Percentiles rank a stretch among this genome's conserved stretches.
Conservation (phyloP, 495 filamentous ascomycete species). For the Xanthoparmelia taractica region DNA sequence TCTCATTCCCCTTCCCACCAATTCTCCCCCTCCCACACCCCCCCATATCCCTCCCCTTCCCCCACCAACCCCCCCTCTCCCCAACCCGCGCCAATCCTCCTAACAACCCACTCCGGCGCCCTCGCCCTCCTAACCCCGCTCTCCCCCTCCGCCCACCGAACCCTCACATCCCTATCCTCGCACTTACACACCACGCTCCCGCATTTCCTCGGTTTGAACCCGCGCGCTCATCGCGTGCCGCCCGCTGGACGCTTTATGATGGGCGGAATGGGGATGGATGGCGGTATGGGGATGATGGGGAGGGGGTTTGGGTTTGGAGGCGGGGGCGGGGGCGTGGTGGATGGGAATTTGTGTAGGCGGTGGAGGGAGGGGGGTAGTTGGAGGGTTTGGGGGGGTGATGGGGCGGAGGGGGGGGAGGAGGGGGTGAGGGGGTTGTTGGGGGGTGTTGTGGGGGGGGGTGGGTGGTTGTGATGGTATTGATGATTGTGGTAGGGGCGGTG, state of each 20-base stretch:
- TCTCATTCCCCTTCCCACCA: constrained; percentile 33
- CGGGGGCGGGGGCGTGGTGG: constrained; percentile 49
- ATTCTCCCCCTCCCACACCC: constrained; percentile 74
- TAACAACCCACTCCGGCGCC: constrained; percentile 63
- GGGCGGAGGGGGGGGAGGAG: constrained; percentile 20
- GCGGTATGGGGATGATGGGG: constrained; percentile 67
- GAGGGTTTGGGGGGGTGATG: constrained; percentile 23
- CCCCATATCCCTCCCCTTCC: constrained; percentile 70
- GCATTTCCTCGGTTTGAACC: constrained; percentile 72
- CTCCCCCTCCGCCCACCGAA: constrained; percentile 71
- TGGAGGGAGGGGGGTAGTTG: constrained; percentile 22
- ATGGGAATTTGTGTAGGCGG: constrained; percentile 19
- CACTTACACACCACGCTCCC: constrained; percentile 70
- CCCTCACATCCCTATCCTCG: constrained; percentile 70
- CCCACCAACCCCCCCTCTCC: too few relatives aligned
- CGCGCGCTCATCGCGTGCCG: constrained; percentile 60
- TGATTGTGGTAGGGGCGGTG: not conserved
- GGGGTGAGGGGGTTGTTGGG: constrained; percentile 16
- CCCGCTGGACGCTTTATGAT: too few relatives aligned
- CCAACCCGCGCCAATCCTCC: constrained; percentile 41
- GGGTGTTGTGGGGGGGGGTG: constrained; percentile 7
- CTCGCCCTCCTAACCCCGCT: constrained; percentile 71
- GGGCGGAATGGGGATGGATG: constrained; percentile 51
- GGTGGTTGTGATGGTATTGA: not conserved
- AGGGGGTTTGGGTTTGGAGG: constrained; percentile 50